Base-by-base conservation (phyloP, 2,329 filamentous ascomycete genomes). In the Microthyrium microscopicum region DNA sequence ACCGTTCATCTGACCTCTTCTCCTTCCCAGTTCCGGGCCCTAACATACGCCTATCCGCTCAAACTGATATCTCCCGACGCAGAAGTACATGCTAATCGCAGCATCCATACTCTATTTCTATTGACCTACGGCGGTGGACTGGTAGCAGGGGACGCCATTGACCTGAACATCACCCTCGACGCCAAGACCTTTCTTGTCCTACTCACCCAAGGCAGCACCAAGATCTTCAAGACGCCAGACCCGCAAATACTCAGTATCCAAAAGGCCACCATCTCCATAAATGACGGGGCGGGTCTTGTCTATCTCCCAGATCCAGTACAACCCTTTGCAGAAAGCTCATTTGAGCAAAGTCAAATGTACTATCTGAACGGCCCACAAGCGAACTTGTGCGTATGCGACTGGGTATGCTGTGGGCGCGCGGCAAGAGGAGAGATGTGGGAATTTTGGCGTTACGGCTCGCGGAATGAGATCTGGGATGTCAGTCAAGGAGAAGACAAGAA, bases 111-210 rank as follows among this genome's bases (percentile, higher is more conserved):
- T 20, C 74, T 93, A 26, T 95, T 93, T 50, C 66, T 95, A 24
- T 67, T 98, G 31, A 93, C 85, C 1, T 98, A 95, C 51, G 89
- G 89, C 31, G 89, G 89, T 27, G 89, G 89, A 2, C 70, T 98
- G 11, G 80, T 98, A 2, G 81, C 78, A 9, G 84, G 85, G 26
- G 89, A 98, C 53, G 64, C 70, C 41, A 77, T 95, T 52, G 64
- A 76, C 46, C 68, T 98, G 18, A 61, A 63, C 15, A 68, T 93
- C 40, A 64, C 67, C 7, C 62, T 93, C 30, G 68, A 70, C 8
- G 44, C 63, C 3, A 56, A 60, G 3, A 76, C 82, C 4, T 75
- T 73, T 39, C 68, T 94, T 34, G 58, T 70, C 6, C 51, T 66
- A 12, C 54, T 66, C 19, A 66, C 68, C 1, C 70, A 74, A 60